Percentiles rank a stretch among this genome's conserved stretches.
Conservation (phyloP, 2,329 filamentous ascomycete species). For the Cladosporium oxysporum region DNA sequence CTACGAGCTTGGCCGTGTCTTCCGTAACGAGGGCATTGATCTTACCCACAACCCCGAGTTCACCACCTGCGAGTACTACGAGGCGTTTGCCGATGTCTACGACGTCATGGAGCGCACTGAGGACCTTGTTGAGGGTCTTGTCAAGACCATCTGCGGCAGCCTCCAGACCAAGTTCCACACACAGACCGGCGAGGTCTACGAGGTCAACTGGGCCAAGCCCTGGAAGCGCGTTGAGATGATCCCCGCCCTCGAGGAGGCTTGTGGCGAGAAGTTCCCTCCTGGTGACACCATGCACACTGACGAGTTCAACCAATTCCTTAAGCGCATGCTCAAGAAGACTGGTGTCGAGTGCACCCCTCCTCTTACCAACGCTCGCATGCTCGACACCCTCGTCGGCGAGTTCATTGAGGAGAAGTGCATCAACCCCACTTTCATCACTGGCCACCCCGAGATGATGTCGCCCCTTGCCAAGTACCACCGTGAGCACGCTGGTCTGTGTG, state of each 20-base stretch:
- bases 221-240: constrained; percentile 98
- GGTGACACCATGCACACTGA: constrained; percentile 85
- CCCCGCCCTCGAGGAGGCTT: constrained; percentile 81
- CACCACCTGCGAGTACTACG: constrained; percentile 96
- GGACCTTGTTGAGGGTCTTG: constrained; percentile 85
- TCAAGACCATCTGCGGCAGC: constrained; percentile 80
- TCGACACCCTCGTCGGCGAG: constrained; percentile 87
- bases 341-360: constrained; percentile 88
- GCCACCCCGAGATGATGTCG: constrained; percentile 83
- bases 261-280: constrained; percentile 90
- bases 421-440: constrained; percentile 88
- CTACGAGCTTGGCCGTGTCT: constrained; percentile 93
- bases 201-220: constrained; percentile 94
- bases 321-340: constrained; percentile 80
- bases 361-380: constrained; percentile 90
- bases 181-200: constrained; percentile 79
- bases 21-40: constrained; percentile 90
- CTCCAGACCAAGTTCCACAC: constrained; percentile 68
- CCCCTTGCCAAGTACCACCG: constrained; percentile 96
- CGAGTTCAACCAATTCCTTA: constrained; percentile 87
- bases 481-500: constrained; percentile 76
- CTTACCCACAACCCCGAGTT: constrained; percentile 98
- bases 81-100: constrained; percentile 81
- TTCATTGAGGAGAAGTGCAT: constrained; percentile 93
- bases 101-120: constrained; percentile 91